Percentiles rank a stretch among this genome's conserved stretches.
phyloP scores from a whole-genome alignment of 2,329 filamentous ascomycete genomes.

The Zalaria obscura region DNA sequence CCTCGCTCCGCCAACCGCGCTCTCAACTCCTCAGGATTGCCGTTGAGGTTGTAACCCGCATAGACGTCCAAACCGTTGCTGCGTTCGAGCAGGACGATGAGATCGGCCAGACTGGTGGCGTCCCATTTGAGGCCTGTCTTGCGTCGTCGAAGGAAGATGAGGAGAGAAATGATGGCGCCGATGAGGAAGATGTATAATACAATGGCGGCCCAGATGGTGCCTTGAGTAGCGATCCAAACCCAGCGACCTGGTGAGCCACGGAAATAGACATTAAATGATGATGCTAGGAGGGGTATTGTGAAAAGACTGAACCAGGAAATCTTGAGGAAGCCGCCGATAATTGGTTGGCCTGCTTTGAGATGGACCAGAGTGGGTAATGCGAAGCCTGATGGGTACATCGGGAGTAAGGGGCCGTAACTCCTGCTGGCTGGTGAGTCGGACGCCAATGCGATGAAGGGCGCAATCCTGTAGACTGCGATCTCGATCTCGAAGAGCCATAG shows the following conservation, averaged over 20 bases:
- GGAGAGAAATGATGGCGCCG: slow-evolving; percentile 41
- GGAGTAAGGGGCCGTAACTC: slow-evolving; percentile 51
- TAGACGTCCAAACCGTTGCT: slow-evolving; percentile 69
- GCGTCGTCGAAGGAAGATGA: slow-evolving; percentile 49
- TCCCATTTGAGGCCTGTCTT: slow-evolving; percentile 78
- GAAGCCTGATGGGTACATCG: slow-evolving; percentile 46
- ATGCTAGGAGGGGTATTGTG: slow-evolving; percentile 67
- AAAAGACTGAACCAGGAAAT: slow-evolving; percentile 68
- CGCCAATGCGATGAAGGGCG: slow-evolving; percentile 68
- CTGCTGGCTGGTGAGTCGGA: slow-evolving; percentile 45
- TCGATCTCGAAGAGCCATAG: slow-evolving; percentile 67
- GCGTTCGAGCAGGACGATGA: slow-evolving; percentile 62
- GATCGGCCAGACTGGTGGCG: slow-evolving; percentile 64
- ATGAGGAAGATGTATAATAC: slow-evolving; percentile 57
- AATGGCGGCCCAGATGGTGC: slow-evolving; percentile 64
- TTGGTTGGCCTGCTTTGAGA: slow-evolving; percentile 54
- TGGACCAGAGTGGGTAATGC: slow-evolving; percentile 54
- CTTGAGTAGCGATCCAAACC: slow-evolving; percentile 68
- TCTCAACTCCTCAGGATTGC: slow-evolving; percentile 37
- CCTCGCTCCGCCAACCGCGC: slow-evolving; percentile 42
- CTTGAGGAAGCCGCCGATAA: slow-evolving; percentile 52
- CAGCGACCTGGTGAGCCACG: slow-evolving; percentile 43
- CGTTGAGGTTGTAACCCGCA: slow-evolving; percentile 49
- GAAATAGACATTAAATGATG: slow-evolving; percentile 54
- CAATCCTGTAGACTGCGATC: slow-evolving; percentile 57